Evolutionary conservation across 1,284 basidiomycete species (phyloP).

Genomic region (Moesziomyces sp.): DNA sequence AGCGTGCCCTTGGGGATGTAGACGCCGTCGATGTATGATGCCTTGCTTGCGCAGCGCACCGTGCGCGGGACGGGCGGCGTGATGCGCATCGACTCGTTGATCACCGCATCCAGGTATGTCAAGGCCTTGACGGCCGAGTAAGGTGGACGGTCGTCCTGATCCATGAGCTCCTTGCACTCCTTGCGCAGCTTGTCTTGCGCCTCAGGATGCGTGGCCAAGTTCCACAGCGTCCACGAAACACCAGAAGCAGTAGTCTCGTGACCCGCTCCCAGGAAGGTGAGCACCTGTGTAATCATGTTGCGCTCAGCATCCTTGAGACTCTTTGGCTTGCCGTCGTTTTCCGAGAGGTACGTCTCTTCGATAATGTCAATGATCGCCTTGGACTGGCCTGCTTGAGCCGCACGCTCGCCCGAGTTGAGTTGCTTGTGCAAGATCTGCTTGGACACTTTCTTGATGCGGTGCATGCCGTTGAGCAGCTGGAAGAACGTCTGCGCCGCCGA

Average conservation of each 20-base stretch:
- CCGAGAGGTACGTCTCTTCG: constrained; percentile 34
- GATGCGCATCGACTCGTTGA: constrained; percentile 64
- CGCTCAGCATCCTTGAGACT: constrained; percentile 49
- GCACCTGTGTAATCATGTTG: constrained; percentile 53
- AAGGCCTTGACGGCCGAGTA: constrained; percentile 75
- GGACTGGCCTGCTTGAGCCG: constrained; percentile 10
- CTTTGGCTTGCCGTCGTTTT: constrained; percentile 48
- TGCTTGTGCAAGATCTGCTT: constrained; percentile 54
- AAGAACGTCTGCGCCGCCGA: constrained; percentile 6
- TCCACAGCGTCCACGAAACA: constrained; percentile 79
- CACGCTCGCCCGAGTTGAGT: constrained; percentile 43
- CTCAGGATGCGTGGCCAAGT: constrained; percentile 73
- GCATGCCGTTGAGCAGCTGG: constrained; percentile 42
- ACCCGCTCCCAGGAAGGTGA: constrained; percentile 59
- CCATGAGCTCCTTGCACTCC: constrained; percentile 69
- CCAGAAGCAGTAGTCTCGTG: constrained; percentile 74
- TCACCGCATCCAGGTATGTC: constrained; percentile 80
- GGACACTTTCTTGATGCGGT: constrained; percentile 50
- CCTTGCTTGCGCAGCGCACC: constrained; percentile 34
- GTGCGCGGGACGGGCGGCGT: constrained; percentile 55
- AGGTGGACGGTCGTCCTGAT: constrained; percentile 41
- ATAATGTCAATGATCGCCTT: constrained; percentile 51
- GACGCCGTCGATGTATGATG: constrained; percentile 48
- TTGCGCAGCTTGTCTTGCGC: constrained; percentile 74
- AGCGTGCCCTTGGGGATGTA: constrained; percentile 51